phyloP scores from a whole-genome alignment of 768 basidiomycete species.

The Russula sp. region DNA sequence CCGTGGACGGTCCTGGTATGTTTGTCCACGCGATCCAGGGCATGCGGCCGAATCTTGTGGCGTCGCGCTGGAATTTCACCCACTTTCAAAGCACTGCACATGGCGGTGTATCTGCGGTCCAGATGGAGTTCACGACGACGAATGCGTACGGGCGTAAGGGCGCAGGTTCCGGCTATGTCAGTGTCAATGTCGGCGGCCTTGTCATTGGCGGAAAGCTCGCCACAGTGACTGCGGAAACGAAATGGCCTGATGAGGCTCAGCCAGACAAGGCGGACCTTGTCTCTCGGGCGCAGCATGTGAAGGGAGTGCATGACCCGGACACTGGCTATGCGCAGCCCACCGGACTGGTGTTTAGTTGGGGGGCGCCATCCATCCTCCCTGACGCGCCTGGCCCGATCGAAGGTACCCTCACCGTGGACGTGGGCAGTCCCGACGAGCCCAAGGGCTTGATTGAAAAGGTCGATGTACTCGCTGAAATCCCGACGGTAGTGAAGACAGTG shows the following conservation, averaged over 20 bases:
- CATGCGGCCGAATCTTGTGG: slow-evolving; percentile 93
- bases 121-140: slow-evolving; percentile 93
- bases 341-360: slow-evolving; percentile 71
- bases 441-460: slow-evolving; percentile 87
- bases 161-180: slow-evolving; percentile 72
- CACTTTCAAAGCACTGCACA: slow-evolving; percentile 76
- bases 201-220: slow-evolving; percentile 75
- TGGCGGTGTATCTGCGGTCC: slow-evolving; percentile 75
- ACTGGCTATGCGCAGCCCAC: slow-evolving; percentile 76
- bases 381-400: slow-evolving; percentile 47
- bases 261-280: slow-evolving; percentile 41
- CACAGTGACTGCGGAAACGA: slow-evolving; percentile 72
- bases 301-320: slow-evolving; percentile 57
- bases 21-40: slow-evolving; percentile 96
- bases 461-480: slow-evolving; percentile 92
- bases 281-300: slow-evolving; percentile 60
- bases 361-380: slow-evolving; percentile 52
- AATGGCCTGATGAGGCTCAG: slow-evolving; percentile 55
- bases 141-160: slow-evolving; percentile 74
- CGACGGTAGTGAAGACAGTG: slow-evolving; percentile 84
- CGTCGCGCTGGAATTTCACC: slow-evolving; percentile 91
- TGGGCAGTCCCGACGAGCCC: slow-evolving; percentile 51
- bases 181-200: slow-evolving; percentile 77
- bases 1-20: slow-evolving; percentile 65
- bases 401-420: slow-evolving; percentile 48